These are phyloP conservation scores for Emericellopsis atlantica DNA, from an alignment of 2,329 filamentous ascomycete species.

Conservation along the genomic window DNA sequence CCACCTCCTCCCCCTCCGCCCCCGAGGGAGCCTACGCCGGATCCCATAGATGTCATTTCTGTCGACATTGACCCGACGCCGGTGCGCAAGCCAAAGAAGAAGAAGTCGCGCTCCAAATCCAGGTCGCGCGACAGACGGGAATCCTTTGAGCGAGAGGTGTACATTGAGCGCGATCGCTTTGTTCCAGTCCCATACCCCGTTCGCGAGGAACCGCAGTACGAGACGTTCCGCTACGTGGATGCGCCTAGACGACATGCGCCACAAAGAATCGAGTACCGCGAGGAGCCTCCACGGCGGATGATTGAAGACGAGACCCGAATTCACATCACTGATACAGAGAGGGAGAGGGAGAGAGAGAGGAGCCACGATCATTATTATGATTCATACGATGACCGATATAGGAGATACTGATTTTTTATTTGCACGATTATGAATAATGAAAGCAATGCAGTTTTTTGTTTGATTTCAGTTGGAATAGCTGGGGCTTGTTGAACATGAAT, in stretches of 20 bases:
- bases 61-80: constrained; percentile 19
- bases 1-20: constrained; percentile 8
- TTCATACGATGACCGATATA: not conserved
- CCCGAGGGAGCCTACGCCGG: constrained; percentile 3
- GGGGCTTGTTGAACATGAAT: no score
- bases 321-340: constrained; percentile 9
- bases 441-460: no score
- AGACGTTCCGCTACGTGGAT: constrained; percentile 41
- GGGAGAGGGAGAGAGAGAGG: constrained; percentile 3
- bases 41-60: constrained; percentile 19
- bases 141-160: constrained; percentile 18
- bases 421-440: no score
- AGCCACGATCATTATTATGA: not conserved
- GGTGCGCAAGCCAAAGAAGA: constrained; percentile 12
- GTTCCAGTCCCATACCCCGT: constrained; percentile 27
- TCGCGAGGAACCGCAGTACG: constrained; percentile 22
- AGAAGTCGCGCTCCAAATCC: constrained; percentile 5
- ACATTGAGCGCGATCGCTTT: constrained; percentile 38
- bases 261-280: constrained; percentile 10
- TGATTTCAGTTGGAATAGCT: no score
- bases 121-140: constrained; percentile 6
- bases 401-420: no score
- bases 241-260: constrained; percentile 25
- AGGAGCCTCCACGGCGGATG: constrained; percentile 15
- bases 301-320: constrained; percentile 14